phyloP scores from a whole-genome alignment of 441 rosid genomes.

The Erodium moschatum region DNA sequence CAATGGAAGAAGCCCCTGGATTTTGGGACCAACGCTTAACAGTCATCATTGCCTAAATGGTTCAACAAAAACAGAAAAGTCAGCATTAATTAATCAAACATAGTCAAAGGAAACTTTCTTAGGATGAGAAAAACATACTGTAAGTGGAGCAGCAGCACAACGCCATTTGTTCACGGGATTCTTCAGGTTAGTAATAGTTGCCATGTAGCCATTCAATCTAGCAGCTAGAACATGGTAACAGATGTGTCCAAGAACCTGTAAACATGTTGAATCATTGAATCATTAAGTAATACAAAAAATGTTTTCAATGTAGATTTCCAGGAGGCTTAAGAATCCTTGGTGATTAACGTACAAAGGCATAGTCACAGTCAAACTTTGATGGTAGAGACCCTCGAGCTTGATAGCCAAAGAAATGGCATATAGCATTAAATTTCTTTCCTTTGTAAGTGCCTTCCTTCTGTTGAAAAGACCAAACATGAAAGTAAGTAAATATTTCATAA shows the following conservation, averaged over 20 bases:
- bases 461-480: conserved; percentile 19
- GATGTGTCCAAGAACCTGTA: conserved; percentile 90
- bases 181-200: conserved; percentile 85
- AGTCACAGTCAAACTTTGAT: conserved; percentile 93
- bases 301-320: background rate
- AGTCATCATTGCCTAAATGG: conserved; percentile 77
- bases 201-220: conserved; percentile 94
- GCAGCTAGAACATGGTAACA: conserved; percentile 92
- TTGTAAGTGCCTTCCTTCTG: conserved; percentile 95
- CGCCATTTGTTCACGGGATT: conserved; percentile 91
- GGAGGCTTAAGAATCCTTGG: background rate
- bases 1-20: conserved; percentile 59
- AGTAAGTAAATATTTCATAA: conserved; percentile 3
- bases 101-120: background rate
- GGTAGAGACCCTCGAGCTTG: conserved; percentile 98
- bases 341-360: conserved; percentile 66
- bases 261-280: background rate
- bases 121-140: conserved; percentile 41
- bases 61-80: conserved; percentile 14
- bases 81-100: conserved; percentile 1
- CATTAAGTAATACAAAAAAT: background rate
- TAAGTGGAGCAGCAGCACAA: conserved; percentile 92
- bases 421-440: conserved; percentile 92
- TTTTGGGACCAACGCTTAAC: conserved; percentile 89
- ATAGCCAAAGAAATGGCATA: conserved; percentile 96